A percentile compares a stretch with the other conserved stretches of the same genome.
phyloP scores from a whole-genome alignment of 345 rosid species.

The Eucalyptus leucophloia region DNA sequence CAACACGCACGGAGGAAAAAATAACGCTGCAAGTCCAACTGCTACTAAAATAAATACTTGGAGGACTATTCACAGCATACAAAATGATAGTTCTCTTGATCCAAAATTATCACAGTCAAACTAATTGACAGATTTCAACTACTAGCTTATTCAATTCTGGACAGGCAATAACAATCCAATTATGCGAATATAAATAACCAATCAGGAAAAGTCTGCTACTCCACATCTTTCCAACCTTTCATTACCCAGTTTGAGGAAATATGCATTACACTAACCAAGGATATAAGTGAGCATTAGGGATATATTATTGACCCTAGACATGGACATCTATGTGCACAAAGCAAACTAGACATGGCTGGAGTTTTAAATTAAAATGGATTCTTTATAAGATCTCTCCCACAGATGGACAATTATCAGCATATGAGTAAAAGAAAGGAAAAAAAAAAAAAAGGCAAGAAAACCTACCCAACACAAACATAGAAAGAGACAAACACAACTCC shows the following conservation, averaged over 20 bases:
- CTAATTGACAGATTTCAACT: not conserved
- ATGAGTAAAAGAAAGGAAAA: not conserved
- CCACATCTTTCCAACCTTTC: not conserved
- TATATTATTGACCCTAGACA: not conserved
- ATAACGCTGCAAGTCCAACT: not conserved
- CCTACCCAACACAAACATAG: not conserved
- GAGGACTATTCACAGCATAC: not conserved
- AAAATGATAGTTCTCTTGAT: not conserved
- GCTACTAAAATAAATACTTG: not conserved
- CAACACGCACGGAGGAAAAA: not conserved
- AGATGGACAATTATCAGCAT: not conserved
- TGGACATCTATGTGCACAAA: not conserved
- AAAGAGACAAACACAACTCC: not conserved
- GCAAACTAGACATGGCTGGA: not conserved
- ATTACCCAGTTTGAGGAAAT: not conserved
- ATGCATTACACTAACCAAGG: not conserved
- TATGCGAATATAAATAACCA: not conserved
- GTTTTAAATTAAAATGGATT: not conserved
- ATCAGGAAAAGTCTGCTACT: not conserved
- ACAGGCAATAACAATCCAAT: not conserved
- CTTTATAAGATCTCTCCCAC: not conserved
- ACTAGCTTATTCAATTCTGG: not conserved
- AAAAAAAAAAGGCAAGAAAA: not conserved
- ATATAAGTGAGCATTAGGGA: not conserved
- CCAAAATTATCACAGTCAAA: not conserved